Base-by-base conservation (phyloP, 257 asterid genomes). In the Datura wrightii region DNA sequence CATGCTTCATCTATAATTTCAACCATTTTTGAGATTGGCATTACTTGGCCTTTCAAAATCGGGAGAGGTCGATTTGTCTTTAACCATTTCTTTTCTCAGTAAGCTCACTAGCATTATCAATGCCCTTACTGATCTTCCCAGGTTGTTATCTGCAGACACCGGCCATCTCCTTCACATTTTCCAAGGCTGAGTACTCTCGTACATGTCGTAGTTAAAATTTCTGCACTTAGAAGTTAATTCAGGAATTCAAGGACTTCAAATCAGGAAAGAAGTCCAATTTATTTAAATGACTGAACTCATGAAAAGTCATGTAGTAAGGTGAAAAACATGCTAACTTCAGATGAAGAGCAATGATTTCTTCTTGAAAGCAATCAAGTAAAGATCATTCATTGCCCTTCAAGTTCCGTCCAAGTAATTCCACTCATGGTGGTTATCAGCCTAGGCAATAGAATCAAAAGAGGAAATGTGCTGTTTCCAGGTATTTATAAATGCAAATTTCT, bases 41-140 rank as follows among this genome's bases (percentile, higher is more conserved):
- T 62, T 82, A 55, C 39, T 52, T 65, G 34, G 54, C 10, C 60
- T 18, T 54, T 82, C 11, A 19, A 76, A 76, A 76, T 31, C 31
- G 8, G 5, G 46, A 50, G 62, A 76, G 44, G 44, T 50, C 0
- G 2, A 14, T 31, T 76, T 76, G 62, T 50, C 63, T 50, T 52
- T 76, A 76, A 8, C 63, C 82, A 48, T 46, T 39, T 74, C 60
- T 46, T 46, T 74, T 72, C 71, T 63, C 59, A 50, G 82, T 31
- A 76, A 71, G 63, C 63, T 52, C 46, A 9, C 48, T 37, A 76
- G 60, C 63, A 44, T 50, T 76, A 34, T 46, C 14, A 76, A 76
- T 31, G 62, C 82, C 52, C 63, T 31, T 24, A 50, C 14, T 53
- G 63, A 76, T 31, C 44, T 52, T 76, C 63, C 63, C 41, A 50